Conservation (phyloP, 306 rosid species). For the Gillenia trifoliata region DNA sequence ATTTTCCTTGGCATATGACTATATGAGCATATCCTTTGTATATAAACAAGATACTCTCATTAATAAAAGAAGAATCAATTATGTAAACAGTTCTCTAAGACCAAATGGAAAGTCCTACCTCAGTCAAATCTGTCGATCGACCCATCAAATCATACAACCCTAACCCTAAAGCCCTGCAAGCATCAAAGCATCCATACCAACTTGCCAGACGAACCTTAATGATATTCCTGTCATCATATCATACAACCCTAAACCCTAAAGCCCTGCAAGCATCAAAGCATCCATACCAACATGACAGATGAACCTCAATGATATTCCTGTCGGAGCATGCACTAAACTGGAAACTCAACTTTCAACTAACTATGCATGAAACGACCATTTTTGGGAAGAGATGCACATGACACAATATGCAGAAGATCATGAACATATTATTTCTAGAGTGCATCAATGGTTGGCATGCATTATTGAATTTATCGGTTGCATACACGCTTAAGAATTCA, state of each 20-base stretch:
- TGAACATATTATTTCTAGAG: no score
- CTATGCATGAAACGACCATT: neutral
- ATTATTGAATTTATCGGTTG: neutral
- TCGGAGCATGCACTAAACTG: neutral
- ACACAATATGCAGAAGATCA: neutral
- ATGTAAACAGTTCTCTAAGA: neutral
- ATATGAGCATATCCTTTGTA: neutral
- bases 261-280: neutral
- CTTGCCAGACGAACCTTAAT: neutral
- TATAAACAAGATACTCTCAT: neutral
- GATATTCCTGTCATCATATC: no score
- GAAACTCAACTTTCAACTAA: neutral
- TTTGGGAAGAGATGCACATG: neutral
- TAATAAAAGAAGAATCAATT: neutral
- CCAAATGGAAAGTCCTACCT: neutral
- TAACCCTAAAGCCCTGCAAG: slow-evolving; percentile 20
- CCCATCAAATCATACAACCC: neutral
- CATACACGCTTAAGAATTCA: neutral
- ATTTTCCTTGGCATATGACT: no score
- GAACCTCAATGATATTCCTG: neutral
- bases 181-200: neutral
- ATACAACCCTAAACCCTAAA: slow-evolving; percentile 9
- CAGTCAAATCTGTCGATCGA: slow-evolving; percentile 3
- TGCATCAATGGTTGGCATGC: neutral
- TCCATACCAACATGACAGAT: neutral